Evolutionary conservation across 805 yeast genomes (phyloP), one percentile per base, ranked within the genome.

Genomic region (Saturnispora kantuleensis): DNA sequence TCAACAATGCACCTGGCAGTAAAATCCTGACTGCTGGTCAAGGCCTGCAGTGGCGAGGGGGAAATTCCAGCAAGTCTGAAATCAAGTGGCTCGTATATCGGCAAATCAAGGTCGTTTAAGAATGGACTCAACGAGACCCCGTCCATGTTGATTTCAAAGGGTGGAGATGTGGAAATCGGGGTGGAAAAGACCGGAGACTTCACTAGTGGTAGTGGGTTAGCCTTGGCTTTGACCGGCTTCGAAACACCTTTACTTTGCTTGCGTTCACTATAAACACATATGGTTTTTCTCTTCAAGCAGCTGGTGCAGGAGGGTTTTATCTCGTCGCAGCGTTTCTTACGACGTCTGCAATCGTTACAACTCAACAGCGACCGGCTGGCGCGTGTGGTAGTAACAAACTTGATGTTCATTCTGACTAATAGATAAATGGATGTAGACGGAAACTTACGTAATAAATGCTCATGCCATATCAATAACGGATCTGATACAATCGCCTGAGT

Each of bases 401-500:
- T 40, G 5, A 46, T 41, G 15, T 37, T 32, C 38, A 32, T 37
- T 21, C 36, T 42, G 41, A 42, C 37, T 42, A 40, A 42, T 42
- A 4, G 36, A 31, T 31, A 31, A 37, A 35, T 4, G 11, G 11
- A 18, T 12, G 18, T 17, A 35, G 5, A 35, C 4, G 17, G n/a
- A 29, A 12, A 28, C 13, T 28, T 18, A 29, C 29, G 8, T 10
- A 31, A 16, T 30, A 21, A 16, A 30, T 17, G 21, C n/a, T 42
- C 36, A 40, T 35, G 56, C 55, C 67, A 63, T 63, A 42, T 58
- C 59, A 43, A 63, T 51, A 43, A 93, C 96, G 21, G 97, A 93
- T 70, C 98, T 84, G 66, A 93, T 79, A 70, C 96, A 87, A 59
- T 78, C 82, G 60, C 98, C 98, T 47, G 77, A 69, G 66, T 90